A percentile compares a stretch with the other conserved stretches of the same genome.
Evolutionary conservation across 2,329 filamentous ascomycete species (phyloP).

Genomic region (Didymella lethalis): DNA sequence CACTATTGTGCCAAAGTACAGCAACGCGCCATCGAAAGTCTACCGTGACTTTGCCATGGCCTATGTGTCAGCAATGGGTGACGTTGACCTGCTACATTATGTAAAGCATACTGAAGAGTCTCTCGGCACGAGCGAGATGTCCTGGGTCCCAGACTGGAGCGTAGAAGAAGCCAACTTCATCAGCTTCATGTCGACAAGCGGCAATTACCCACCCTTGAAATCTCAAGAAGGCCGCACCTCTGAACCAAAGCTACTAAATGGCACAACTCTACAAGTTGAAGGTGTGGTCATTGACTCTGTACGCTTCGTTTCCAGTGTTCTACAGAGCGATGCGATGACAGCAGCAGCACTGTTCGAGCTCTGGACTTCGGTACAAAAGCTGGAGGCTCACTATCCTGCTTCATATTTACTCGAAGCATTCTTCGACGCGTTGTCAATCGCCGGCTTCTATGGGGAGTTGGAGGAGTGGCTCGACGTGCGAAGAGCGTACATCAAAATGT

Average conservation of each 20-base stretch:
- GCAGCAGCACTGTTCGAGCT: conserved; percentile 1
- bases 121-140: conserved; percentile 1
- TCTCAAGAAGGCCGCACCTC: not conserved
- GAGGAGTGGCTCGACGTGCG: not conserved
- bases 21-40: conserved; percentile 13
- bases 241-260: not conserved
- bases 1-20: conserved; percentile 18
- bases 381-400: not conserved
- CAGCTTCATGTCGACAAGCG: conserved; percentile 9
- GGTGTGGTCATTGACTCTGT: conserved; percentile 3
- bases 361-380: not conserved
- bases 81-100: conserved; percentile 16
- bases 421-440: conserved; percentile 1
- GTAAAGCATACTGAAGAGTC: conserved; percentile 14
- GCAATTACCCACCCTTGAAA: conserved; percentile 3
- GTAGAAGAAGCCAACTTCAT: not conserved
- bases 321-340: not conserved
- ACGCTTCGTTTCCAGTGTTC: not conserved
- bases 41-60: conserved; percentile 19
- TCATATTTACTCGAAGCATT: conserved; percentile 1
- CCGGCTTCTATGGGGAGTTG: conserved; percentile 2
- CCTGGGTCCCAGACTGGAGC: conserved; percentile 23
- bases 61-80: conserved; percentile 6
- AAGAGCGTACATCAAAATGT: not conserved
- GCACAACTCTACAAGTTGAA: conserved; percentile 1